A percentile compares a stretch with the other conserved stretches of the same genome.
Conservation (phyloP, 2,329 filamentous ascomycete genomes). For the Berkeleyomyces basicola region DNA sequence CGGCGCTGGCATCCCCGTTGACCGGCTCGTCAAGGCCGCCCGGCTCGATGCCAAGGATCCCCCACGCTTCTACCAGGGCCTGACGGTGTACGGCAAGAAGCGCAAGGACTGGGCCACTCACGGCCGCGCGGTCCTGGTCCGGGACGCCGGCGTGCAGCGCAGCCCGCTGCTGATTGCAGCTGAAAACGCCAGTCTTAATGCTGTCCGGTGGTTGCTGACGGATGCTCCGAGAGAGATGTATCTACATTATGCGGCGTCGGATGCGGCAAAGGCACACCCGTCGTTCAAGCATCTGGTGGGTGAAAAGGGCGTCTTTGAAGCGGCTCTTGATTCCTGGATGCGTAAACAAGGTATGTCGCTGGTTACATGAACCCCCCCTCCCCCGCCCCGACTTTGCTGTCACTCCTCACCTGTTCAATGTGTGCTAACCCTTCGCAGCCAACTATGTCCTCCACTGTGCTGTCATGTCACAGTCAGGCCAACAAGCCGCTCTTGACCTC, state of each 20-base stretch:
- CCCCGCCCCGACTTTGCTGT: neutral
- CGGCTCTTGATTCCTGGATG: slow-evolving; percentile 46
- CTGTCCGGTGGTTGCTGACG: slow-evolving; percentile 62
- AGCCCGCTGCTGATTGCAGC: slow-evolving; percentile 44
- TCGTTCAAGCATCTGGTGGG: slow-evolving; percentile 45
- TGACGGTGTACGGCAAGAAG: slow-evolving; percentile 62
- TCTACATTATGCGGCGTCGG: slow-evolving; percentile 45
- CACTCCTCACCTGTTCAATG: neutral
- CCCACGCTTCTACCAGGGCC: slow-evolving; percentile 57
- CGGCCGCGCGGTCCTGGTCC: slow-evolving; percentile 30
- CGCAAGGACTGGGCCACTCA: slow-evolving; percentile 55
- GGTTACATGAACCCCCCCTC: neutral
- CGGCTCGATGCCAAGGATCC: slow-evolving; percentile 47
- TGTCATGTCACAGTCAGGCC: slow-evolving; percentile 28
- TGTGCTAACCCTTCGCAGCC: slow-evolving; percentile 25
- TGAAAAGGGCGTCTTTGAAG: slow-evolving; percentile 45
- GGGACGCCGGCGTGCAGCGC: slow-evolving; percentile 24
- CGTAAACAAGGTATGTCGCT: slow-evolving; percentile 36
- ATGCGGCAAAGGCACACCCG: slow-evolving; percentile 41
- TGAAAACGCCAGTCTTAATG: slow-evolving; percentile 39
- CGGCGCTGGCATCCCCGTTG: slow-evolving; percentile 53
- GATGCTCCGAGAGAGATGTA: slow-evolving; percentile 54
- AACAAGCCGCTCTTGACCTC: slow-evolving; percentile 31
- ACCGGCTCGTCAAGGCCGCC: slow-evolving; percentile 46
- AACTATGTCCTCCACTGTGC: slow-evolving; percentile 52